Base-by-base conservation (phyloP, 441 rosid genomes). In the Adansonia grandidieri region DNA sequence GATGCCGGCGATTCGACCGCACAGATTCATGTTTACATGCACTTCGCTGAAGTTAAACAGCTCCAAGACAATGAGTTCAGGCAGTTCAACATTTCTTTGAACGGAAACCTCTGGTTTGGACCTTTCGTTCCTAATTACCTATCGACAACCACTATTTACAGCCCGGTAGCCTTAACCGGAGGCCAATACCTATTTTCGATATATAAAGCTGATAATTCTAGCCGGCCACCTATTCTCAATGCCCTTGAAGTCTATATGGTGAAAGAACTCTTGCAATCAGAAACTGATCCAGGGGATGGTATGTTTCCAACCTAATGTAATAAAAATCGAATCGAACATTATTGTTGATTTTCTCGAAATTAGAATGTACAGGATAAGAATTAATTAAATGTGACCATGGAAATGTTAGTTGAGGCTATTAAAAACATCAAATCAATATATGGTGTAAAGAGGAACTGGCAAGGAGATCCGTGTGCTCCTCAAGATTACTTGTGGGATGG, bases 401-500 rank as follows among this genome's bases (percentile, higher is more conserved):
- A 28, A 17, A 62, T 28, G 32, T 50, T 61, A 88, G 90, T 84
- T 79, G 48, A 80, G 62, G 85, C 90, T 0, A 83, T 89, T 3
- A 63, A 17, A 37, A 77, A 72, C 4, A 78, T 84, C 68, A 86
- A 85, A 72, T 80, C 82, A 14, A 60, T 10, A 0, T 87, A 86
- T 66, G 81, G 72, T 13, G 40, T 89, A 57, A 80, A 22, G 37
- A 81, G 56, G 71, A 74, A 84, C 8, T 89, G 88, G 90, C 82
- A 89, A 74, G 92, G 89, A 47, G 88, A 89, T 68, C 90, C 88
- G 2, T 86, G 89, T 47, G 53, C 50, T 19, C 92, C 90, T 5
- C 61, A 6, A 78, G 76, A 5, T 22, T 78, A 40, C 75, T 15
- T 22, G 3, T 87, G 90, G 90, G 71, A 78, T 0, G 88, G 92